phyloP scores from a whole-genome alignment of 176 grass and related monocot species.

The Carex cristatella region DNA sequence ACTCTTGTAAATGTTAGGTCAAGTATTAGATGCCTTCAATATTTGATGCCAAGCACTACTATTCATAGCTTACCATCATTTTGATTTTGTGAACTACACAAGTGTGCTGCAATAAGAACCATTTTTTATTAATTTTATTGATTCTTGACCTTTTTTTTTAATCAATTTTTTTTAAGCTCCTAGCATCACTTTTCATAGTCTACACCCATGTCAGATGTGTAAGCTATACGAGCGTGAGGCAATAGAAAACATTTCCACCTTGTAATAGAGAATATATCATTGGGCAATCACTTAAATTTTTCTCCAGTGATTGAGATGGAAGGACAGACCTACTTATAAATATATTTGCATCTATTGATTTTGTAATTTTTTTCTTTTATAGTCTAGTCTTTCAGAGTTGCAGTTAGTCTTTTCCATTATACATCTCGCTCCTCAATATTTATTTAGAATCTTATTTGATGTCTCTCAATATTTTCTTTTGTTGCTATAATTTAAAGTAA shows the following conservation, averaged over 20 bases:
- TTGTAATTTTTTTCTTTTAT: neutral
- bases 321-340: neutral
- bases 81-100: slow-evolving; percentile 19
- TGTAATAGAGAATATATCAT: slow-evolving; percentile 20
- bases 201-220: slow-evolving; percentile 25
- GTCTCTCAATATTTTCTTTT: neutral
- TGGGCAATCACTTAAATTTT: neutral
- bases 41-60: slow-evolving; percentile 14
- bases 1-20: neutral
- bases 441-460: neutral
- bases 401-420: neutral
- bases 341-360: neutral
- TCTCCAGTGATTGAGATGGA: neutral
- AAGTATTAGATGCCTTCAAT: neutral
- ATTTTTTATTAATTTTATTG: neutral
- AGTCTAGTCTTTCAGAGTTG: neutral
- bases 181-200: slow-evolving; percentile 40
- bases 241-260: slow-evolving; percentile 35
- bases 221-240: slow-evolving; percentile 45
- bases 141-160: neutral
- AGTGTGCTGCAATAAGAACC: slow-evolving; percentile 21
- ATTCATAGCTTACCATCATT: slow-evolving; percentile 28
- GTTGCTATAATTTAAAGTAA: too few relatives aligned
- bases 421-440: neutral
- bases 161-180: neutral